Base-by-base conservation (phyloP, 2,329 filamentous ascomycete species). In the Colletotrichum trifolii region DNA sequence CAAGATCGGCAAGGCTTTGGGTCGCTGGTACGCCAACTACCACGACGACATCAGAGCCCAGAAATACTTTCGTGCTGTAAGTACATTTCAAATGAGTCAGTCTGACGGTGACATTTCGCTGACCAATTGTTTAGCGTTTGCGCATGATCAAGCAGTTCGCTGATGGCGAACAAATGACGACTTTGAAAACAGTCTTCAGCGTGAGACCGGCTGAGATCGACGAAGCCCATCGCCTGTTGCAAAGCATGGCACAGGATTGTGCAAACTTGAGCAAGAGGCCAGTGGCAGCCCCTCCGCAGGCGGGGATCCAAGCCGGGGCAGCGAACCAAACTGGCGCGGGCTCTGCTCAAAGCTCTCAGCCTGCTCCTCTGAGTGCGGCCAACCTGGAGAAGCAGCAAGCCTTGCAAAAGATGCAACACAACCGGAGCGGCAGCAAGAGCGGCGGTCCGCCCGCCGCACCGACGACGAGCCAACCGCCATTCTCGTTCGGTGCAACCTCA, bases 391-490 rank as follows among this genome's bases (percentile, higher is more conserved):
- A 85, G 71, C 83, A 86, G 69, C 80, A 84, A 64, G 79, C 79
- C 5, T 73, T 82, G 61, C 83, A 73, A 69, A 84, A 86, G 66
- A 74, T 79, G 69, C 81, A 25, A 25, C 25, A 81, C 60, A 79
- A 81, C 64, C 79, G 79, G 58, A 76, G 77, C 5, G 74, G 70
- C 39, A 83, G 79, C 72, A 86, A 84, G 71, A 76, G 76, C 8
- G 79, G 77, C 8, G 82, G 85, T 66, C 76, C 83, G 0, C 86
- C 87, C 4, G 80, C 85, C 11, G 86, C 87, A 9, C 87, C 87
- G 13, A 89, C 85, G 0, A 83, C 83, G 1, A 71, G 82, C 12
- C 85, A 88, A 67, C 83, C 86, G 13, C 87, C 87, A 0, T 88
- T 87, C 73, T 76, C 79, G 34, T 82, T 89, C 61, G 83, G 83